These are phyloP conservation scores for Glomus cerebriforme DNA, from an alignment of 192 early-diverging fungal species.

Conservation along the genomic window DNA sequence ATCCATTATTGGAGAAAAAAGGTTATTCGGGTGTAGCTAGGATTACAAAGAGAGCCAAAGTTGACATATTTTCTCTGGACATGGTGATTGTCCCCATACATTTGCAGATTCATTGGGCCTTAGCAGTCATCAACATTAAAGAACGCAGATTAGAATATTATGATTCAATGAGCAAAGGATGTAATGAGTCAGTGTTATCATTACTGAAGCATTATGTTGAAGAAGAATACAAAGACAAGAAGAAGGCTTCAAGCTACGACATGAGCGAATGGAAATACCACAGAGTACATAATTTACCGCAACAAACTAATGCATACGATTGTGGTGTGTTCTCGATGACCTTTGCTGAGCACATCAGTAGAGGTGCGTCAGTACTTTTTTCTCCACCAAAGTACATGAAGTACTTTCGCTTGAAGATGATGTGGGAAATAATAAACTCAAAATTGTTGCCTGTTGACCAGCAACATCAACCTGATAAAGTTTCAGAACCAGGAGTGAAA, in stretches of 20 bases:
- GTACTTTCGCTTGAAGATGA: slow-evolving; percentile 70
- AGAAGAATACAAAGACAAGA: slow-evolving; percentile 76
- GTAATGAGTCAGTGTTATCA: not conserved
- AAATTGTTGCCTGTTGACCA: not conserved
- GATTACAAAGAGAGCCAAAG: slow-evolving; percentile 74
- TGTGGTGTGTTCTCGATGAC: slow-evolving; percentile 93
- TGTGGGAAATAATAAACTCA: slow-evolving; percentile 67
- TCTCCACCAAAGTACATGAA: slow-evolving; percentile 79
- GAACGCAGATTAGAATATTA: slow-evolving; percentile 73
- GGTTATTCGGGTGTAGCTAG: slow-evolving; percentile 76
- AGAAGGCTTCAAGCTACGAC: slow-evolving; percentile 56
- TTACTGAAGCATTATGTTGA: slow-evolving; percentile 67
- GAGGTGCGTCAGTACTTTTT: slow-evolving; percentile 59
- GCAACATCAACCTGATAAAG: not conserved
- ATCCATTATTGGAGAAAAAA: slow-evolving; percentile 61
- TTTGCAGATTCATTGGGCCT: slow-evolving; percentile 75
- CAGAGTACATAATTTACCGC: slow-evolving; percentile 70
- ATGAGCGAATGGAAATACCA: slow-evolving; percentile 64
- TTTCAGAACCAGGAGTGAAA: not conserved
- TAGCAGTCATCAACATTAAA: slow-evolving; percentile 61
- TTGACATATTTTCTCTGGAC: slow-evolving; percentile 77
- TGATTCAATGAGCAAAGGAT: slow-evolving; percentile 73
- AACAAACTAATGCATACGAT: slow-evolving; percentile 87
- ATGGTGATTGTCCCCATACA: slow-evolving; percentile 85
- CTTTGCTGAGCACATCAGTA: slow-evolving; percentile 76